phyloP scores from a whole-genome alignment of 352 stramenopile species.

The Thalassiosira sp. region DNA sequence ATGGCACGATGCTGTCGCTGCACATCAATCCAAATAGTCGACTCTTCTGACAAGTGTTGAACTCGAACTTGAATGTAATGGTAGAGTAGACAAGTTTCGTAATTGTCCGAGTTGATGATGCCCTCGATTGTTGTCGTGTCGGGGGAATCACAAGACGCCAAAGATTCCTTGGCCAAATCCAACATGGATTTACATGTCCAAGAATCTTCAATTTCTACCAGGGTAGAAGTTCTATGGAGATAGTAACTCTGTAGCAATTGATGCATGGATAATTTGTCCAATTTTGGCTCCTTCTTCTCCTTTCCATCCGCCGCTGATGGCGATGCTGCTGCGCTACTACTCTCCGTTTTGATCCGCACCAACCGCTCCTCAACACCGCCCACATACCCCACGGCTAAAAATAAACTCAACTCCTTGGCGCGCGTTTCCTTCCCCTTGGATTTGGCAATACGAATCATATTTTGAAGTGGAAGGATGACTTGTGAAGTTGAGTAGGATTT shows the following conservation, averaged over 20 bases:
- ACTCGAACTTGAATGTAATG: slow-evolving; percentile 36
- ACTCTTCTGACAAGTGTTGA: slow-evolving; percentile 26
- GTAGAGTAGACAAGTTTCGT: slow-evolving; percentile 18
- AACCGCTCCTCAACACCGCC: slow-evolving; percentile 25
- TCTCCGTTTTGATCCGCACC: slow-evolving; percentile 2
- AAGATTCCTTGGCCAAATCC: slow-evolving; percentile 11
- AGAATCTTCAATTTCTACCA: slow-evolving; percentile 27
- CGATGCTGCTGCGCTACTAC: background rate
- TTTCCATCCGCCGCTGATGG: slow-evolving; percentile 5
- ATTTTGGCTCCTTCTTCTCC: background rate
- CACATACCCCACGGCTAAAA: slow-evolving; percentile 50
- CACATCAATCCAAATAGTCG: slow-evolving; percentile 31
- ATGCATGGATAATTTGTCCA: slow-evolving; percentile 15
- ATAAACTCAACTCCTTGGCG: slow-evolving; percentile 50
- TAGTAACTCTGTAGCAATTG: slow-evolving; percentile 33
- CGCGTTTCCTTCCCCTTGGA: slow-evolving; percentile 64
- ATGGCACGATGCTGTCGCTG: slow-evolving; percentile 23
- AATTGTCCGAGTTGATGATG: background rate
- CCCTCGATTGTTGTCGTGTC: too few relatives aligned
- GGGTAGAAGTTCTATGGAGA: slow-evolving; percentile 6
- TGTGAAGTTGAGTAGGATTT: slow-evolving; percentile 21
- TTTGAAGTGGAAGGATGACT: slow-evolving; percentile 45
- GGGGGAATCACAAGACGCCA: slow-evolving; percentile 7
- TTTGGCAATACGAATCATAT: slow-evolving; percentile 63
- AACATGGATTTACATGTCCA: slow-evolving; percentile 2